Base-by-base conservation (phyloP, 192 early-diverging fungal genomes). In the Gamsiella multidivaricata region DNA sequence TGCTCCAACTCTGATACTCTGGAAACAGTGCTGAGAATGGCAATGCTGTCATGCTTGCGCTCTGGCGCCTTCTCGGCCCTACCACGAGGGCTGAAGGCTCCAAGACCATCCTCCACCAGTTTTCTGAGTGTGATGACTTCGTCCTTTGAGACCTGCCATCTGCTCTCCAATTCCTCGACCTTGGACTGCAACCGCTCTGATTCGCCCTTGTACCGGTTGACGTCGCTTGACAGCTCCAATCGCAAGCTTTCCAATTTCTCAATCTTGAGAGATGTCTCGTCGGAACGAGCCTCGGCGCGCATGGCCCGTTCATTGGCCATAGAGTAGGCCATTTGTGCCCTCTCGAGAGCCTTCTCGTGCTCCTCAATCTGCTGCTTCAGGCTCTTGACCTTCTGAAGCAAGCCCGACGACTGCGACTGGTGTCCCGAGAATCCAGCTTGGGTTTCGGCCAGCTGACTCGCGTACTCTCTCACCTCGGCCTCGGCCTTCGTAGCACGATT, bases 101-200 rank as follows among this genome's bases (percentile, higher is more conserved):
- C 78, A 32, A 84, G 59, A 11, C 80, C 71, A 54, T 84, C 83
- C 54, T 84, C 70, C 23, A 84, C 76, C 65, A 84, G 41, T 26
- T 63, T 74, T 23, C 78, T 65, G 14, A 84, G 68, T 5, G 71
- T 73, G 25, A 63, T 45, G 10, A 71, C 78, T 34, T 84, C 83
- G 45, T 84, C 78, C 59, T 80, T 78, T 33, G 83, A 62, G 31
- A 70, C 71, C 8, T 68, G 55, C 37, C 50, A 78, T 11, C 79
- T 50, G 11, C 54, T 43, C 47, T 84, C 83, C n/a, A 80, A 52
- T 25, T 84, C 83, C 37, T 82, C 67, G 10, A 79, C 72, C 60
- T 70, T 75, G 31, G 80, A 54, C 26, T 76, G 62, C 18, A 67
- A 65, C 22, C 83, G 70, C n/a, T 73, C 80, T 0, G 79, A 46